A percentile compares a stretch with the other conserved stretches of the same genome.
phyloP scores from a whole-genome alignment of 495 filamentous ascomycete species.

The Choiromyces venosus region DNA sequence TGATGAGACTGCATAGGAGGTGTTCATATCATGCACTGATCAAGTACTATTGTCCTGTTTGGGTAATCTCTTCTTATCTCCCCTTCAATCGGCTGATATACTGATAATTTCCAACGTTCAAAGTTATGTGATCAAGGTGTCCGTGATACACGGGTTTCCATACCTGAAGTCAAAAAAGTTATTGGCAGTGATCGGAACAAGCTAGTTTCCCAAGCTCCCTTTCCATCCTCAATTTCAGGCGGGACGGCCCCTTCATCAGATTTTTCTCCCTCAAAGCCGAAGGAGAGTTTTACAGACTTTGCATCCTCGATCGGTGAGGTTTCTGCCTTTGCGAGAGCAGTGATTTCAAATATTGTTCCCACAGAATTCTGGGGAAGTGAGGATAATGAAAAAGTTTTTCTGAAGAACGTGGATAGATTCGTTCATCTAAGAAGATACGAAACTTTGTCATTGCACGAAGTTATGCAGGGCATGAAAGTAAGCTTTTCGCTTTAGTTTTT shows the following conservation, averaged over 20 bases:
- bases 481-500: background rate
- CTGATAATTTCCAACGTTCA: conserved; percentile 18
- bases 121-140: conserved; percentile 34
- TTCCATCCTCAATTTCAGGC: background rate
- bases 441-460: conserved; percentile 69
- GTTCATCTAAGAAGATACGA: conserved; percentile 75
- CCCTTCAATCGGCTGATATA: conserved; percentile 4
- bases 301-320: conserved; percentile 65
- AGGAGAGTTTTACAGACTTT: conserved; percentile 56
- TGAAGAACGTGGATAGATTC: conserved; percentile 67
- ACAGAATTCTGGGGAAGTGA: conserved; percentile 59
- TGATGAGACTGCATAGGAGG: conserved; percentile 65
- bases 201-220: conserved; percentile 4
- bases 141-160: conserved; percentile 21
- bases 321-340: conserved; percentile 82
- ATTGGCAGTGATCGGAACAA: background rate
- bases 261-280: conserved; percentile 4
- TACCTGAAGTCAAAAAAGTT: conserved; percentile 1
- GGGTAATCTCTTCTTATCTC: conserved; percentile 14
- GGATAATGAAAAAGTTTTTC: conserved; percentile 57
- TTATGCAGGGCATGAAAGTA: conserved; percentile 72
- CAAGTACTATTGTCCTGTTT: conserved; percentile 68
- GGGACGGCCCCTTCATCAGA: background rate
- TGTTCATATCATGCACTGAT: conserved; percentile 74
- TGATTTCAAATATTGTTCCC: conserved; percentile 69